Conservation (phyloP, 225 moss, liverwort and hornwort species). For the Physcomitrellopsis africana region DNA sequence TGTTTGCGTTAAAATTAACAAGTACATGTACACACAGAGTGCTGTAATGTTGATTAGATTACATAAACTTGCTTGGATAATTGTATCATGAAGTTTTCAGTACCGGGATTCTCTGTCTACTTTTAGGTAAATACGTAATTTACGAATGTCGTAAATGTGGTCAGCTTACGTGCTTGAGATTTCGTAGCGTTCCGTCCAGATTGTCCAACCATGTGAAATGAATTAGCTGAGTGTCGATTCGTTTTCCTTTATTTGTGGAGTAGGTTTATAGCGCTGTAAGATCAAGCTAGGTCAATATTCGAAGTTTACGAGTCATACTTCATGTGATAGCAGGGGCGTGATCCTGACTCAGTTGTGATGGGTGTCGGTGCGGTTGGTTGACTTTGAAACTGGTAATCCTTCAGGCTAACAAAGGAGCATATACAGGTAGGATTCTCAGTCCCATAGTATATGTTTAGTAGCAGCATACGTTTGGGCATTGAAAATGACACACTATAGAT, state of each 20-base stretch:
- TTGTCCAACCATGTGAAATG: too few relatives aligned
- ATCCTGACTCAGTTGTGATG: constrained; percentile 69
- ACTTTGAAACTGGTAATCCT: constrained; percentile 35
- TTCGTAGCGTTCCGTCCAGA: too few relatives aligned
- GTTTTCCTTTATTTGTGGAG: background rate
- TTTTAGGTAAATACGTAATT: constrained; percentile 1
- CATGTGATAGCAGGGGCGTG: constrained; percentile 60
- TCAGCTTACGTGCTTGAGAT: too few relatives aligned
- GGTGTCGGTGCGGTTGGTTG: constrained; percentile 53
- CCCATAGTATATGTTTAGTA: background rate
- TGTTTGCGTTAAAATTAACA: background rate
- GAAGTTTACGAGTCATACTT: constrained; percentile 40
- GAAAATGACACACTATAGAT: too few relatives aligned
- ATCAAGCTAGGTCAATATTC: constrained; percentile 14
- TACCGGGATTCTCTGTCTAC: constrained; percentile 5
- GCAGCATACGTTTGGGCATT: too few relatives aligned
- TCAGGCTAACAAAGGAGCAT: constrained; percentile 93
- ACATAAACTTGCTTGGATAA: background rate
- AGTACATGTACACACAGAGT: background rate
- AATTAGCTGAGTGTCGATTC: too few relatives aligned
- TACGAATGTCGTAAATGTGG: background rate
- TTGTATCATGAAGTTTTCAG: background rate
- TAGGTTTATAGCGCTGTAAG: background rate
- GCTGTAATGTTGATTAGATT: background rate
- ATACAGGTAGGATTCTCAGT: constrained; percentile 57